Conservation (phyloP, 2,329 filamentous ascomycete species). For the Cladosporium sp. region DNA sequence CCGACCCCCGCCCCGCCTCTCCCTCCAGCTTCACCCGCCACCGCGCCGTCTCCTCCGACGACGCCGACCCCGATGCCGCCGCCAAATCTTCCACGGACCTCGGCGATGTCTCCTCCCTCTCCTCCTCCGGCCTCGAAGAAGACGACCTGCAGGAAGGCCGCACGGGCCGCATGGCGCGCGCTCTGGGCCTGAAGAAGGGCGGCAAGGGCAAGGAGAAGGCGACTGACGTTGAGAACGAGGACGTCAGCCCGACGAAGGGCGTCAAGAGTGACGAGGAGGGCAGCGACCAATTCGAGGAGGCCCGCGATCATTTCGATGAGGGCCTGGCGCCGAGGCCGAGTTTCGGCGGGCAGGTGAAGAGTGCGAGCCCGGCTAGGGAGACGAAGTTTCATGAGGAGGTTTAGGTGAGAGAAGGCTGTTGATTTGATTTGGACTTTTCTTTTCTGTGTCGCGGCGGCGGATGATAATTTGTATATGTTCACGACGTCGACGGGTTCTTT, state of each 20-base stretch:
- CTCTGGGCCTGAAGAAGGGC: slow-evolving; percentile 16
- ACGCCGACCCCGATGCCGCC: background rate
- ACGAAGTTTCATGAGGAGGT: slow-evolving; percentile 57
- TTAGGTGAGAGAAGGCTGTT: slow-evolving; percentile 17
- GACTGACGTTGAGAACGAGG: slow-evolving; percentile 9
- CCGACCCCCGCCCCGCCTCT: slow-evolving; percentile 13
- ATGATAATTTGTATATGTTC: background rate
- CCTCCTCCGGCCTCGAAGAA: slow-evolving; percentile 25
- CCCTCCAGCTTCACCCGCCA: slow-evolving; percentile 22
- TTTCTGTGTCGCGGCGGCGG: background rate
- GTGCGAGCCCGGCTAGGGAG: slow-evolving; percentile 50
- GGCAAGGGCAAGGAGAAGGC: slow-evolving; percentile 17
- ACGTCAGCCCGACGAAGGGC: slow-evolving; percentile 19
- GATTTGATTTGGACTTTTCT: background rate
- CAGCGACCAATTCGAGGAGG: slow-evolving; percentile 48
- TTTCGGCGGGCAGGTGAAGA: slow-evolving; percentile 30
- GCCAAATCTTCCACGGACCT: slow-evolving; percentile 11
- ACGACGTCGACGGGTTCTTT: background rate
- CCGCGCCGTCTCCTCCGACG: slow-evolving; percentile 10
- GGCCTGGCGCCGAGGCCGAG: slow-evolving; percentile 37
- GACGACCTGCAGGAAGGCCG: slow-evolving; percentile 26
- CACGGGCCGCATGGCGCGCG: slow-evolving; percentile 30
- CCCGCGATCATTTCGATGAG: slow-evolving; percentile 45
- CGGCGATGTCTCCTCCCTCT: slow-evolving; percentile 21
- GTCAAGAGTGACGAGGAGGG: slow-evolving; percentile 31